Percentiles rank a stretch among this genome's conserved stretches.
phyloP scores from a whole-genome alignment of 2,329 filamentous ascomycete species.

The Ramularia endophylla region DNA sequence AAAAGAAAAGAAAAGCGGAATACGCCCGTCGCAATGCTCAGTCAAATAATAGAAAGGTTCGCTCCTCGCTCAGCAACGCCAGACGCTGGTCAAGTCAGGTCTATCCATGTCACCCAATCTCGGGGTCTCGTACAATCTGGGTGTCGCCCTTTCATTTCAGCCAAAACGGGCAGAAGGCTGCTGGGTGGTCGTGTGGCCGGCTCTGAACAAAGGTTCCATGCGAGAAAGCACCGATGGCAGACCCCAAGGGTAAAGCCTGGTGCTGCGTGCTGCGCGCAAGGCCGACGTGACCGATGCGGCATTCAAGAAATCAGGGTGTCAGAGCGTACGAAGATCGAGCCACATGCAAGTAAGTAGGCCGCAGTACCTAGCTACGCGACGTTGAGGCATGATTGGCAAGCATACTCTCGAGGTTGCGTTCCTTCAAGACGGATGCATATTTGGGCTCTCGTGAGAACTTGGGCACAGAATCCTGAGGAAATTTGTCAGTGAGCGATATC shows the following conservation, averaged over 20 bases:
- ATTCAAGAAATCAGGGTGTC: conserved; percentile 3
- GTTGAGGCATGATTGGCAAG: conserved; percentile 23
- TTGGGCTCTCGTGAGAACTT: conserved; percentile 60
- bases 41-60: conserved; percentile 1
- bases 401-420: conserved; percentile 51
- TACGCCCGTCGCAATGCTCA: conserved; percentile 6
- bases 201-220: too few species aligned
- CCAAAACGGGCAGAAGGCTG: too few species aligned
- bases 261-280: neutral
- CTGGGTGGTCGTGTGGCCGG: too few species aligned
- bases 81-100: conserved; percentile 3
- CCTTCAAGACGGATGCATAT: conserved; percentile 53
- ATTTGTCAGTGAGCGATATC: neutral
- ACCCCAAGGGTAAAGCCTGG: neutral
- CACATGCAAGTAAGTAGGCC: conserved; percentile 3
- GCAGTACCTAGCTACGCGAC: conserved; percentile 18
- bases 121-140: neutral
- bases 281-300: too few species aligned
- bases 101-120: too few species aligned
- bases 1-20: conserved; percentile 5
- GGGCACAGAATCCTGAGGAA: conserved; percentile 54
- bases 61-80: conserved; percentile 5
- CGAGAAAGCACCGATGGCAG: neutral
- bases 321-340: conserved; percentile 7
- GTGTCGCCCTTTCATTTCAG: too few species aligned